Base-by-base conservation (phyloP, 139 green algal species). In the Chlamydomonas urium region DNA sequence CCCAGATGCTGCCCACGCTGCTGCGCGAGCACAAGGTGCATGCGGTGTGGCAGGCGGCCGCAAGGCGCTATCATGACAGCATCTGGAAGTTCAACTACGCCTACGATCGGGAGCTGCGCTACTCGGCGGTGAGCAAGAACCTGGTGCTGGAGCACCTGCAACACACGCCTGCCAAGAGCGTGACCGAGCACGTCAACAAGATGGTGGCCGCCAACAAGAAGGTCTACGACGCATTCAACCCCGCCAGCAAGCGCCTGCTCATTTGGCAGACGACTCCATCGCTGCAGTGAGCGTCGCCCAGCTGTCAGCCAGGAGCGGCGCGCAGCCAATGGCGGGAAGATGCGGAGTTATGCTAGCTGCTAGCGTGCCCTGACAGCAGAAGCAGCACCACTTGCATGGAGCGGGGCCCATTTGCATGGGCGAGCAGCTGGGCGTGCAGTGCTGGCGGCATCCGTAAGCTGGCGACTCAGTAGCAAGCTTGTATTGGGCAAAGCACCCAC, bases 1-100 rank as follows among this genome's bases (percentile, higher is more conserved):
- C 83, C 19, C 80, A 83, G 78, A 75, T 86, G 50, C 74, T 89
- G 37, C 83, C 83, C 1, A 74, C 83, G 21, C 63, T 89, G 42
- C 80, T 85, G 71, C 80, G 83, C n/a, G 79, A 89, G 75, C 79
- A 89, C 70, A 89, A 89, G 83, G 77, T 89, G 57, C 78, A 85
- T 72, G 79, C 82, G 23, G 76, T 59, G 32, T 89, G 83, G 83
- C 48, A 75, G 14, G 77, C 79, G 35, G 82, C 78, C 4, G 76
- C 65, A 66, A 83, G 85, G 66, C 70, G 74, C 21, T 89, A 89
- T 48, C 80, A 89, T 37, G 83, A 89, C 50, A 84, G 80, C 45
- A 80, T 89, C 36, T 89, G 80, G 80, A 82, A 83, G 70, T 76
- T 86, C 67, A 86, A 89, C 75, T 79, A 84, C 59, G 63, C 72